Base-by-base conservation (phyloP, 805 yeast genomes). In the Wickerhamiella galacta region DNA sequence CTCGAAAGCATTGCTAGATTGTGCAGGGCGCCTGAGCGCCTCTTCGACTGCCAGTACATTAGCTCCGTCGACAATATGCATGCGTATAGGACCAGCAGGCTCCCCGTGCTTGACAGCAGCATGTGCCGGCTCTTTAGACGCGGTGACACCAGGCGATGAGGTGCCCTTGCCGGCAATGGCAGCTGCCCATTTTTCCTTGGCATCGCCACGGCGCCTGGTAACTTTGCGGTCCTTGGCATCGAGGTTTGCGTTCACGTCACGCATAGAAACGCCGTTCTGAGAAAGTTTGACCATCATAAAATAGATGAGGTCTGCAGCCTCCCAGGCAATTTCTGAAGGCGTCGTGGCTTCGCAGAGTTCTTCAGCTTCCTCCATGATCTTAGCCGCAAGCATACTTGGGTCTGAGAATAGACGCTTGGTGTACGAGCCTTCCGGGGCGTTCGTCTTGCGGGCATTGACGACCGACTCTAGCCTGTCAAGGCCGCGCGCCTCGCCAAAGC, bases 351-450 rank as follows among this genome's bases (percentile, higher is more conserved):
- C 95, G 20, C 83, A 72, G 40, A 90, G 68, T 56, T 90, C 98
- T 48, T 87, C 95, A 28, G 95, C 92, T 57, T 90, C 98, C 59
- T 90, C 98, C 54, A 73, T 72, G 57, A 90, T 75, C 63, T 90
- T 52, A 17, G 96, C 95, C 36, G 66, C 61, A 44, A 90, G 64
- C 32, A 90, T 62, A 17, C 63, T 65, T 25, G 70, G 72, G 56
- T 90, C 96, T 32, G 70, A 65, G 49, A 87, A 83, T 40, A 90
- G 61, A 42, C 98, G 68, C 49, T 76, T 72, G 11, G 98, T 87
- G 60, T 90, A 90, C n/a, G 95, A 85, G 2, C 93, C 95, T 42
- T 65, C 80, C 14, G 94, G 94, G 2, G 96, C 92, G 46, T 62
- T 60, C 9, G 44, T 51, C 34, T 66, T 57, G 51, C 98, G 70